Base-by-base conservation (phyloP, 192 early-diverging fungal species). In the Linnemannia zychae region DNA sequence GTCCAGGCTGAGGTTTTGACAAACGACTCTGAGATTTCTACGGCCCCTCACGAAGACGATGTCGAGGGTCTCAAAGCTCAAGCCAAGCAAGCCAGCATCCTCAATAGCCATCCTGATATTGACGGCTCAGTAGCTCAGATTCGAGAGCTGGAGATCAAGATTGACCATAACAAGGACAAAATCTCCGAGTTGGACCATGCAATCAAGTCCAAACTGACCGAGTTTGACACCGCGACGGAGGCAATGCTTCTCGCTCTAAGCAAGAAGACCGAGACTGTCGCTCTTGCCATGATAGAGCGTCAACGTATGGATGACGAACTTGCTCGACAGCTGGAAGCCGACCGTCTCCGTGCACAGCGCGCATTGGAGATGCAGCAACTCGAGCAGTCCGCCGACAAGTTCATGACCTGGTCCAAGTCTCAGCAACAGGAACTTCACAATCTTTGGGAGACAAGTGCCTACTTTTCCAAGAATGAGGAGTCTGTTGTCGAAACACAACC, bases 401-500 rank as follows among this genome's bases (percentile, higher is more conserved):
- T 85, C 47, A 49, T 85, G 60, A 52, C 77, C 4, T 85, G 83
- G 83, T 72, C 83, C 6, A 68, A 79, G 47, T 50, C 33, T 1
- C 73, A 79, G 24, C 33, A 40, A 20, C 31, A 76, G 44, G 69
- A 76, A 7, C 67, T 85, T 38, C 15, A 18, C n/a, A 68, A 60
- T 24, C 73, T 85, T 3, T 85, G 83, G 83, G 70, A 79, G 7
- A 46, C 69, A 9, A 37, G 36, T 46, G 83, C 74, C 6, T 66
- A 74, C 36, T 75, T 85, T 50, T 18, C 72, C 34, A 78, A 70
- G 70, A 67, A 63, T 24, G 69, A 72, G 3, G 77, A 72, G 0
- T 3, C 28, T 3, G 48, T 16, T 44, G 24, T 33, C 24, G 5
- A 16, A 1, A 57, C 44, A 3, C 33, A 40, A 7, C 6, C 12